Evolutionary conservation across 192 early-diverging fungal species (phyloP).

Genomic region (Coemansia sp.): DNA sequence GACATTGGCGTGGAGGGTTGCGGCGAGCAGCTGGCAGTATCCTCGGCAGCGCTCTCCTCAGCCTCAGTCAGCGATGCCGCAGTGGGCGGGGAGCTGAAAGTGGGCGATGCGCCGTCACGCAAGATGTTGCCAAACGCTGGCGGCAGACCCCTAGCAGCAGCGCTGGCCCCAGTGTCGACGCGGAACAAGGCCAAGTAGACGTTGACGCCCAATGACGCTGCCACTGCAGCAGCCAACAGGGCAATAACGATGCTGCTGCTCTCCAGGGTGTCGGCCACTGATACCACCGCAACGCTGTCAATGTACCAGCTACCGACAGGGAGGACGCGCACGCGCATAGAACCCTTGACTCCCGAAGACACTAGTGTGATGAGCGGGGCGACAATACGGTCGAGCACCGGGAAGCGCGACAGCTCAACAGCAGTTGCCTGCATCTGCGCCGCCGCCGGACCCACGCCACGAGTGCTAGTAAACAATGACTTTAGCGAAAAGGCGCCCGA

Average conservation of each 20-base stretch:
- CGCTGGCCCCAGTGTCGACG: background rate
- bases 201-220: slow-evolving; percentile 49
- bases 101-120: slow-evolving; percentile 15
- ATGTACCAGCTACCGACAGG: slow-evolving; percentile 36
- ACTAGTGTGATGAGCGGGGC: slow-evolving; percentile 36
- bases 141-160: slow-evolving; percentile 3
- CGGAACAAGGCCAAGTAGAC: slow-evolving; percentile 44
- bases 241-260: slow-evolving; percentile 45
- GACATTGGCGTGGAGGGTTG: background rate
- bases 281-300: slow-evolving; percentile 2
- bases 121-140: slow-evolving; percentile 26
- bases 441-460: background rate
- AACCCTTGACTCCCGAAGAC: background rate
- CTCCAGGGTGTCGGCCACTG: slow-evolving; percentile 19
- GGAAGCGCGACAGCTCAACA: slow-evolving; percentile 39
- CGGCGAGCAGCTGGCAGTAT: slow-evolving; percentile 4
- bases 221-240: slow-evolving; percentile 40
- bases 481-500: slow-evolving; percentile 48
- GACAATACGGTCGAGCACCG: slow-evolving; percentile 38
- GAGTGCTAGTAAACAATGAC: slow-evolving; percentile 30
- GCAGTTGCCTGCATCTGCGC: background rate
- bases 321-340: slow-evolving; percentile 39
- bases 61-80: background rate
- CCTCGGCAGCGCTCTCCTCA: slow-evolving; percentile 25
- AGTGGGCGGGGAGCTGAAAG: background rate